Percentiles rank a stretch among this genome's conserved stretches.
phyloP scores from a whole-genome alignment of 1,284 basidiomycete genomes.

The Cutaneotrichosporon cavernicola region DNA sequence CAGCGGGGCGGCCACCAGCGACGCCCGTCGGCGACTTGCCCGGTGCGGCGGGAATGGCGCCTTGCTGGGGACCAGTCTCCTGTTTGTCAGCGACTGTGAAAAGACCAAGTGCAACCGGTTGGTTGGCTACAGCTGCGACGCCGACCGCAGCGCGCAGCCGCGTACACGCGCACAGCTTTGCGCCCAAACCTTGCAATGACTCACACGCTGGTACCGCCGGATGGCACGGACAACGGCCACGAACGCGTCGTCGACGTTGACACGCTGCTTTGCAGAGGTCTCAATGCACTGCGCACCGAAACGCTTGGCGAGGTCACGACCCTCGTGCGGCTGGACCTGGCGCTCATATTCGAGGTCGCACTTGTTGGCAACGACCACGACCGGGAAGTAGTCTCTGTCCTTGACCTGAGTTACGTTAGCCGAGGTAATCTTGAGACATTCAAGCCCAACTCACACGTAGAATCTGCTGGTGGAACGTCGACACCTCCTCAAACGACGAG shows the following conservation, averaged over 20 bases:
- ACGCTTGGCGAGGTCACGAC: constrained; percentile 92
- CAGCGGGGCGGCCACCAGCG: constrained; percentile 56
- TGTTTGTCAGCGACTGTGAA: constrained; percentile 17
- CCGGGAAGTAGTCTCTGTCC: constrained; percentile 96
- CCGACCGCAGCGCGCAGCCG: too few relatives aligned
- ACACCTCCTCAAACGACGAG: constrained; percentile 93
- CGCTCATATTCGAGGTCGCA: constrained; percentile 97
- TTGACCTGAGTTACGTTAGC: constrained; percentile 60
- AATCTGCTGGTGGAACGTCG: constrained; percentile 95
- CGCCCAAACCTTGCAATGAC: constrained; percentile 15
- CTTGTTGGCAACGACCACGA: constrained; percentile 98
- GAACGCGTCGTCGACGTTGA: constrained; percentile 99
- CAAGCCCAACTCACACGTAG: constrained; percentile 51
- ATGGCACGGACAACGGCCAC: constrained; percentile 94
- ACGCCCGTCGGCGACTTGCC: constrained; percentile 58
- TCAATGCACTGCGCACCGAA: constrained; percentile 98
- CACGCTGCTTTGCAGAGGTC: constrained; percentile 96
- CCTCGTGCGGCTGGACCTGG: constrained; percentile 97
- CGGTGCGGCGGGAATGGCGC: constrained; percentile 51
- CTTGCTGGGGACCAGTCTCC: constrained; percentile 47
- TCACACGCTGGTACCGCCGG: constrained; percentile 88
- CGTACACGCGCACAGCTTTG: background rate
- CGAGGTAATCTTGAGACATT: too few relatives aligned
- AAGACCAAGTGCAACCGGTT: background rate
- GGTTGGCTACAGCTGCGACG: background rate